A percentile compares a stretch with the other conserved stretches of the same genome.
These are phyloP conservation scores for Draba incana DNA, from an alignment of 345 rosid genomes.

Conservation along the genomic window DNA sequence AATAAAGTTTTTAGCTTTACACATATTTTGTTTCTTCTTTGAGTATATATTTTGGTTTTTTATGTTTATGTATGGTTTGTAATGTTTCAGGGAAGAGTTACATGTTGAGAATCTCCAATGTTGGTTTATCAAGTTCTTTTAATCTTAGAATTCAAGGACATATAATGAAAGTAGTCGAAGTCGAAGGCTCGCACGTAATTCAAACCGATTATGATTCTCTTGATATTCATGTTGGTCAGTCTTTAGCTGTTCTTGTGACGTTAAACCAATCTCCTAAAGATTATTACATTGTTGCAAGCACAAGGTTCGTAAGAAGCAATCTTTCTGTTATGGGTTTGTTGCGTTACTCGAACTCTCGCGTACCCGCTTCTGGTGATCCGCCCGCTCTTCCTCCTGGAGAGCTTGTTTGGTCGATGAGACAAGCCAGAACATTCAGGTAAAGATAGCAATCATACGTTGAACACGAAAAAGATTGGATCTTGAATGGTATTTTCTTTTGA, in stretches of 20 bases:
- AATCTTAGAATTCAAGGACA: conserved; percentile 93
- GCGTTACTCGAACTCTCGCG: conserved; percentile 65
- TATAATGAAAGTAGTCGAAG: conserved; percentile 76
- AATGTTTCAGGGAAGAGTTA: conserved; percentile 70
- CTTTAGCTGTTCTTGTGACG: conserved; percentile 71
- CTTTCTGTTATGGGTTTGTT: conserved; percentile 60
- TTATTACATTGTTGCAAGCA: conserved; percentile 76
- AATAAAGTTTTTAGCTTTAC: not conserved
- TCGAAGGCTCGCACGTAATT: conserved; percentile 83
- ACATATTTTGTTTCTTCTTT: not conserved
- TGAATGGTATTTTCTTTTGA: too few species aligned
- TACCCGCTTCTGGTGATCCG: conserved; percentile 65
- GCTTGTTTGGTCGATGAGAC: conserved; percentile 76
- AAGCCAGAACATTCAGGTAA: conserved; percentile 83
- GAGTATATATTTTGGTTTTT: not conserved
- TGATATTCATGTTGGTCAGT: conserved; percentile 90
- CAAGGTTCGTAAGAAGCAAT: conserved; percentile 53
- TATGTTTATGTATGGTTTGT: not conserved
- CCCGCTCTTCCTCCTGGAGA: conserved; percentile 59
- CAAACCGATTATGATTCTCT: conserved; percentile 81
- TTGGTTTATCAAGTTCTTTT: conserved; percentile 66
- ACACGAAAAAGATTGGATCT: not conserved
- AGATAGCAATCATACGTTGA: not conserved
- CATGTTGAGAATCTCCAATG: conserved; percentile 86
- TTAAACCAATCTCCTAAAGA: conserved; percentile 75